Percentiles rank a stretch among this genome's conserved stretches.
Conservation (phyloP, 306 rosid genomes). For the Echinosophora koreensis region DNA sequence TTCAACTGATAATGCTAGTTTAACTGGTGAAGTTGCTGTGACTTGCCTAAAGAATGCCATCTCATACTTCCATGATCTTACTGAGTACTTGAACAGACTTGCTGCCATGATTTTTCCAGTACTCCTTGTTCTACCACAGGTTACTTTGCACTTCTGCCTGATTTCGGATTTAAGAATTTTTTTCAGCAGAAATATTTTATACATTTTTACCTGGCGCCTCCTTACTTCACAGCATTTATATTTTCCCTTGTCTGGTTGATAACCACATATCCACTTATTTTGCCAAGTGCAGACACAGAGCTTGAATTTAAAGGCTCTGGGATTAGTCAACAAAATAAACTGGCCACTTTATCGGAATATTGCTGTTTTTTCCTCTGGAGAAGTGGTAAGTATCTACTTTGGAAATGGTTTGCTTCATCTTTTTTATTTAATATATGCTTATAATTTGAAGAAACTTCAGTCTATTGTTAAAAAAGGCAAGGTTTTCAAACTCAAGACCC, state of each 20-base stretch:
- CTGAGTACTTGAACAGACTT: constrained; percentile 51
- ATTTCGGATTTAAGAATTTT: constrained; percentile 22
- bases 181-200: not conserved
- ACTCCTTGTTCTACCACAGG: constrained; percentile 84
- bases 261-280: constrained; percentile 29
- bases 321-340: constrained; percentile 62
- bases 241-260: constrained; percentile 38
- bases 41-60: constrained; percentile 67
- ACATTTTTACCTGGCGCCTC: constrained; percentile 4
- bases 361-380: constrained; percentile 49
- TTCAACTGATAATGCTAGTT: constrained; percentile 61
- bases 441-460: constrained; percentile 2
- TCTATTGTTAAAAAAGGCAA: not conserved
- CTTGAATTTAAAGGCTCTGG: constrained; percentile 77
- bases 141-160: constrained; percentile 43
- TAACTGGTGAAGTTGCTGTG: constrained; percentile 67
- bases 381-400: constrained; percentile 56
- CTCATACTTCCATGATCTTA: constrained; percentile 47
- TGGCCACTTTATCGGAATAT: constrained; percentile 83
- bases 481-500: constrained; percentile 33
- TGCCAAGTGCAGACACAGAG: constrained; percentile 63
- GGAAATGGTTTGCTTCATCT: constrained; percentile 26
- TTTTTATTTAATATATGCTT: constrained; percentile 16
- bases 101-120: constrained; percentile 78
- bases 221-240: not conserved